Evolutionary conservation across 129 eudicot species (phyloP).

Genomic region (Gnaphalium uliginosum): DNA sequence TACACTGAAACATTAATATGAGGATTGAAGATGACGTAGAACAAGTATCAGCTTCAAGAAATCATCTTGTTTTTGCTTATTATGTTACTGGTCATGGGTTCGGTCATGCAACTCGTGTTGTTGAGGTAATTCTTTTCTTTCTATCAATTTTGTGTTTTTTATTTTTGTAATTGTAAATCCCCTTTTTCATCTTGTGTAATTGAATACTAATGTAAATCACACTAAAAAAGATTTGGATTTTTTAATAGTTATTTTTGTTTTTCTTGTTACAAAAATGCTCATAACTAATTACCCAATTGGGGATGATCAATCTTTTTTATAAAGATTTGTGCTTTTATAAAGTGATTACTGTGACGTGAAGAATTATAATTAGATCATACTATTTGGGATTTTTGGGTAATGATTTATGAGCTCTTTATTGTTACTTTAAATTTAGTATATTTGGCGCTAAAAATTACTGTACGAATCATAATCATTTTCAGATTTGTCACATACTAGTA

Average conservation of each 20-base stretch:
- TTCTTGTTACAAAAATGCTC: not conserved
- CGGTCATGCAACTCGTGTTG: conserved; percentile 90
- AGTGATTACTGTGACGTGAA: not conserved
- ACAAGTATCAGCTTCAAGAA: conserved; percentile 33
- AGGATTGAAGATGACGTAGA: conserved; percentile 42
- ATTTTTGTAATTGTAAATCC: not conserved
- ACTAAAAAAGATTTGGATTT: not conserved
- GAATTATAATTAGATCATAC: not conserved
- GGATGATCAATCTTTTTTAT: not conserved
- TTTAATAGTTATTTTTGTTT: not conserved
- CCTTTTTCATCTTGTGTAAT: not conserved
- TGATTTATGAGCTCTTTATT: not conserved
- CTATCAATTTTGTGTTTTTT: not conserved
- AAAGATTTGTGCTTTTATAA: not conserved
- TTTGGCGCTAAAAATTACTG: conserved; percentile 15
- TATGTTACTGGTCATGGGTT: conserved; percentile 93
- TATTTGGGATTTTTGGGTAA: not conserved
- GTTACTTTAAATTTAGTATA: not conserved
- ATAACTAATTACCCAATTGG: conserved; percentile 4
- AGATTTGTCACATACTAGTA: not conserved
- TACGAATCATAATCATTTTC: not conserved
- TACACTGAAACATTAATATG: conserved; percentile 18
- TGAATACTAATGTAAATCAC: not conserved
- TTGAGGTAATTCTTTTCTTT: conserved; percentile 49
- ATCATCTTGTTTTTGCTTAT: conserved; percentile 69